Evolutionary conservation across 805 yeast species (phyloP), one percentile per base, ranked within the genome.

Genomic region (Kluyveromyces siamensis): DNA sequence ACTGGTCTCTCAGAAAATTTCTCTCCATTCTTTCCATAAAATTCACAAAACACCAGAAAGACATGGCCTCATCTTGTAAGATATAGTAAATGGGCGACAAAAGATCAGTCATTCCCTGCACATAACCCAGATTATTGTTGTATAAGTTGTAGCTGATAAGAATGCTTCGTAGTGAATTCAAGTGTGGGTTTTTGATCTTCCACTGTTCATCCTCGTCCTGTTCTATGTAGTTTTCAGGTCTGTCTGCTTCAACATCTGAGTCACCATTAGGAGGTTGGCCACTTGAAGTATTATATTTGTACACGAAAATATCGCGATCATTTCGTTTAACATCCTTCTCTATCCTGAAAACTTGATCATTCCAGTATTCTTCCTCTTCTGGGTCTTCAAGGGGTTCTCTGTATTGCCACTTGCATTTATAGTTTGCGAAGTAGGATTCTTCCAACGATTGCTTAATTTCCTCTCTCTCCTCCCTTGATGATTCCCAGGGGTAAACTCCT

Each of bases 81-180:
- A 72, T 67, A 47, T 75, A 79, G 63, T 88, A 93, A 2, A 93
- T 67, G 0, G 97, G 97, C 0, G 96, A 84, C 37, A 93, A 70
- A 46, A 93, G 70, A 65, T 93, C 99, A 9, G 93, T 81, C 99
- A 93, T 93, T 1, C 99, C 99, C 69, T 93, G 99, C 17, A 93
- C 96, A 60, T 93, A 93, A 0, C 99, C 99, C 55, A 93, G 68
- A 55, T 88, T 84, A 42, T 71, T 73, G 64, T 93, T 90, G 63
- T 82, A 76, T 65, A 86, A 89, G 63, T 93, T 91, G 60, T 84
- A 91, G 0, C 97, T 87, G 49, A 89, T 73, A 38, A 93, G 72
- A 52, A 93, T 84, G 56, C 85, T 89, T 55, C 87, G 76, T 69
- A 93, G 68, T 46, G 70, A 75, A 51, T 78, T 73, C 50, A 93